These are phyloP conservation scores for Camptophora hylomeconis DNA, from an alignment of 2,329 filamentous ascomycete genomes.

Conservation along the genomic window DNA sequence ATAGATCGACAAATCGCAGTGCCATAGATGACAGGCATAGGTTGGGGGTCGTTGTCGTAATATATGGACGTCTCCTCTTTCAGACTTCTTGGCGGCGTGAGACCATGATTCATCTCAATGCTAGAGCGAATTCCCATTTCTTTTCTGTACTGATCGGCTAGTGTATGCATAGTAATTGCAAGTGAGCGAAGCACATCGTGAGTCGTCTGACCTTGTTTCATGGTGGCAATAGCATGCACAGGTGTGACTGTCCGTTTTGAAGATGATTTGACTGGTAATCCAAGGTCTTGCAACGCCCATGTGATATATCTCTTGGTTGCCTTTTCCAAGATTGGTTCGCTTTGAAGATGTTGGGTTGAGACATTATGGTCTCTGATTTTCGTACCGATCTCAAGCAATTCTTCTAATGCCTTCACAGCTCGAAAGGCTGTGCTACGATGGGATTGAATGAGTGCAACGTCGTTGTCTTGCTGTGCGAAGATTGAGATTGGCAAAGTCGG, in stretches of 20 bases:
- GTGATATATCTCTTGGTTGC: slow-evolving; percentile 35
- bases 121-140: slow-evolving; percentile 15
- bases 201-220: slow-evolving; percentile 26
- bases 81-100: too few species aligned
- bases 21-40: slow-evolving; percentile 20
- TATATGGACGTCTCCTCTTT: too few species aligned
- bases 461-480: slow-evolving; percentile 30
- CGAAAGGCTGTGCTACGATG: slow-evolving; percentile 27
- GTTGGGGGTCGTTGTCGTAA: slow-evolving; percentile 20
- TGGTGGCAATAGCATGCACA: slow-evolving; percentile 33
- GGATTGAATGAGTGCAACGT: slow-evolving; percentile 34
- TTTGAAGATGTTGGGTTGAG: slow-evolving; percentile 19
- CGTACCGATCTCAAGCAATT: slow-evolving; percentile 38
- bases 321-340: slow-evolving; percentile 16
- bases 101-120: slow-evolving; percentile 8
- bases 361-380: slow-evolving; percentile 38
- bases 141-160: slow-evolving; percentile 31
- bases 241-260: too few species aligned
- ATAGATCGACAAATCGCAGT: slow-evolving; percentile 4
- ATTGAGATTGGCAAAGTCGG: slow-evolving; percentile 38
- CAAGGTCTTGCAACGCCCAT: slow-evolving; percentile 40
- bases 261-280: too few species aligned
- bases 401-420: slow-evolving; percentile 38
- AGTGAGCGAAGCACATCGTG: slow-evolving; percentile 30
- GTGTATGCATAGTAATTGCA: slow-evolving; percentile 28